Evolutionary conservation across 2,329 filamentous ascomycete genomes (phyloP).

Genomic region (Trichoderma sp.): DNA sequence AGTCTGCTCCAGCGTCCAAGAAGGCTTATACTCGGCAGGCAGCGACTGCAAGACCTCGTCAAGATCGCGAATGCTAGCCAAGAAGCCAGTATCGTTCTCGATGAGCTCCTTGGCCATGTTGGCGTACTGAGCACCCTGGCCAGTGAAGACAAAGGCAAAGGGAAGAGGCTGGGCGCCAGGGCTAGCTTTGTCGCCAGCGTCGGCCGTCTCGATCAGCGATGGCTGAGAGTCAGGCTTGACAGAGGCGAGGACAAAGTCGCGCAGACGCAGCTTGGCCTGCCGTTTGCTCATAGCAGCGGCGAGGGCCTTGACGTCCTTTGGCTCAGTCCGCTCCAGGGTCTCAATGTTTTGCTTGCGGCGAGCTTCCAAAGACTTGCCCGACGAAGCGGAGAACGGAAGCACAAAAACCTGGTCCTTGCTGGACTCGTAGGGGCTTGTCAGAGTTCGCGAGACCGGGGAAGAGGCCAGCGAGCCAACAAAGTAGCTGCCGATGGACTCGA

Average conservation of each 20-base stretch:
- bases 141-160: slow-evolving; percentile 31
- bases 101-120: slow-evolving; percentile 29
- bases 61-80: slow-evolving; percentile 22
- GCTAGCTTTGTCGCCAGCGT: slow-evolving; percentile 12
- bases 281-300: slow-evolving; percentile 5
- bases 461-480: slow-evolving; percentile 10
- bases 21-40: slow-evolving; percentile 8
- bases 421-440: background rate
- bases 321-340: background rate
- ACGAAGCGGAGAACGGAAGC: slow-evolving; percentile 2
- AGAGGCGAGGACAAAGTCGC: slow-evolving; percentile 3
- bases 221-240: background rate
- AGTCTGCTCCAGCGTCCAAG: slow-evolving; percentile 19
- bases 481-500: slow-evolving; percentile 20
- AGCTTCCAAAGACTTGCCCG: slow-evolving; percentile 9
- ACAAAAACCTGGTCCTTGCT: background rate
- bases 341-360: slow-evolving; percentile 8
- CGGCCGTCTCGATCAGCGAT: background rate
- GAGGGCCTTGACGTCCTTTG: background rate
- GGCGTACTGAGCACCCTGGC: slow-evolving; percentile 33
- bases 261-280: slow-evolving; percentile 11
- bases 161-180: background rate
- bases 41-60: slow-evolving; percentile 16
- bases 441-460: background rate
- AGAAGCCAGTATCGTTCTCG: slow-evolving; percentile 17